A percentile compares a stretch with the other conserved stretches of the same genome.
Conservation (phyloP, 306 rosid species). For the Prinsepia uniflora region DNA sequence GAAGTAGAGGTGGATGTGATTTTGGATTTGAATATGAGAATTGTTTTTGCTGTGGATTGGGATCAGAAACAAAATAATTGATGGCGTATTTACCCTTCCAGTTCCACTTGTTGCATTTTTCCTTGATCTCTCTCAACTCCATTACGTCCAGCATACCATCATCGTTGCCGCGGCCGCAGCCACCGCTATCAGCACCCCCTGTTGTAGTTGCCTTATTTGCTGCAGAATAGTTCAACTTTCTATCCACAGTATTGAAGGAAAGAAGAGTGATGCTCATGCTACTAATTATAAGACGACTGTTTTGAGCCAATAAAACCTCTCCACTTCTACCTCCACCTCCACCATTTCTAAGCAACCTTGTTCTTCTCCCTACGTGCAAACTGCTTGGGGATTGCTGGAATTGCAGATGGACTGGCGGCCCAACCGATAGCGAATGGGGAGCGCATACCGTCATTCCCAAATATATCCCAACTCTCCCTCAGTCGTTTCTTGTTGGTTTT, state of each 20-base stretch:
- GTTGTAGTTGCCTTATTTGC: constrained; percentile 15
- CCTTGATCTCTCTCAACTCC: constrained; percentile 51
- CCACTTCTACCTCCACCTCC: not conserved
- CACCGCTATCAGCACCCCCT: constrained; percentile 17
- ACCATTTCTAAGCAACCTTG: constrained; percentile 1
- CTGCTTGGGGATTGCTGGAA: constrained; percentile 4
- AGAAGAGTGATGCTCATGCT: not conserved
- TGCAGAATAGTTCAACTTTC: constrained; percentile 23
- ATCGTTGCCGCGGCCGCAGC: not conserved
- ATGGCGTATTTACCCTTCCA: constrained; percentile 75
- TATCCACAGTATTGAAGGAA: not conserved
- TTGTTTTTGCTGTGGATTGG: not conserved
- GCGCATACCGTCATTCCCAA: constrained; percentile 26
- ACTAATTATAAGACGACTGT: not conserved
- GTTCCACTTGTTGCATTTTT: constrained; percentile 53
- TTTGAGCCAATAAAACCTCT: too few species aligned
- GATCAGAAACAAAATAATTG: constrained; percentile 56
- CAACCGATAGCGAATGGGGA: constrained; percentile 16
- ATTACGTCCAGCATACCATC: constrained; percentile 26
- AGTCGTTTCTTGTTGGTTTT: not conserved
- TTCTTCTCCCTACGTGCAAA: not conserved
- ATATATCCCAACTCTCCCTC: not conserved
- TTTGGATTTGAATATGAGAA: constrained; percentile 13
- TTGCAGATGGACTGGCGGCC: constrained; percentile 13
- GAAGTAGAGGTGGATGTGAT: constrained; percentile 58